These are phyloP conservation scores for Cutaneotrichosporon mucoides DNA, from an alignment of 1,284 basidiomycete species.

Conservation along the genomic window DNA sequence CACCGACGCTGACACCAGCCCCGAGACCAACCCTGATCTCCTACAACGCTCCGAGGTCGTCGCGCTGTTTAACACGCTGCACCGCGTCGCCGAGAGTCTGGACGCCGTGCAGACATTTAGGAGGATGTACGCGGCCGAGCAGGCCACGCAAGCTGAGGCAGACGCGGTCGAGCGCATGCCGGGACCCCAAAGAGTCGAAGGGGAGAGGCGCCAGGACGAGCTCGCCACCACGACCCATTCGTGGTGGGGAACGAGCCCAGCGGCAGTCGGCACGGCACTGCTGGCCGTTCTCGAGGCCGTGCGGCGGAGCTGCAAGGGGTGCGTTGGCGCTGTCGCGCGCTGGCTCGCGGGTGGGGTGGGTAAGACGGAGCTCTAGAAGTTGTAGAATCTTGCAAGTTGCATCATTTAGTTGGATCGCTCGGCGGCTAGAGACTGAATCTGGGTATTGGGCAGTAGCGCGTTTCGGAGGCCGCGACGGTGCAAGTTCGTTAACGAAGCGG, in stretches of 20 bases:
- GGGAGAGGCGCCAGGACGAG: neutral
- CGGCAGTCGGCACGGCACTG: conserved; percentile 5
- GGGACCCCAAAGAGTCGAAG: neutral
- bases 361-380: conserved; percentile 13
- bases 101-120: conserved; percentile 76
- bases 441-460: too few species aligned
- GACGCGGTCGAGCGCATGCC: conserved; percentile 2
- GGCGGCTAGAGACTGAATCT: too few species aligned
- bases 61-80: conserved; percentile 91
- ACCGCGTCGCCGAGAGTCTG: conserved; percentile 83
- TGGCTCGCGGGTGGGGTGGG: neutral
- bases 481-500: neutral
- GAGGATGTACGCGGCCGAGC: conserved; percentile 64
- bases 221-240: neutral
- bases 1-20: conserved; percentile 52
- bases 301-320: conserved; percentile 21
- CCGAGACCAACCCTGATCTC: conserved; percentile 68
- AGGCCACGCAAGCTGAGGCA: conserved; percentile 25
- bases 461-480: neutral
- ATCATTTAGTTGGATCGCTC: neutral
- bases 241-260: neutral
- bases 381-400: neutral
- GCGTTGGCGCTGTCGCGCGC: conserved; percentile 12
- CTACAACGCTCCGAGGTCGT: conserved; percentile 92
- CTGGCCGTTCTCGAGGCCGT: conserved; percentile 19